These are phyloP conservation scores for Polytrichum formosum DNA, from an alignment of 225 moss, liverwort and hornwort genomes.

Conservation along the genomic window DNA sequence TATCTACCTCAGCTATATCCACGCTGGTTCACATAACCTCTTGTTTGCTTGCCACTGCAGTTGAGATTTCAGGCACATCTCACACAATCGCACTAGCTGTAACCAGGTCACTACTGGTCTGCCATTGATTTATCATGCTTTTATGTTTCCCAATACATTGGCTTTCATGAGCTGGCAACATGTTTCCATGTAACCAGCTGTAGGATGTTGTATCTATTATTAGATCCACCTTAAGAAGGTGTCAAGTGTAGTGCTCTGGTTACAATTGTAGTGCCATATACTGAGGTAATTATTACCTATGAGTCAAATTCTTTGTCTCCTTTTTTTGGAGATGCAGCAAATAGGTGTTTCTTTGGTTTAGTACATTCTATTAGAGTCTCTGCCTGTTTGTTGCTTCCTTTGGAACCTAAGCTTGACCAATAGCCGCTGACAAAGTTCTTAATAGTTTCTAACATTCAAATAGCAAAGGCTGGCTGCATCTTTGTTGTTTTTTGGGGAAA, in stretches of 20 bases:
- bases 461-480: too few relatives aligned
- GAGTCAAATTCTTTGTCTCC: constrained; percentile 3
- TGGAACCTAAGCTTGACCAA: too few relatives aligned
- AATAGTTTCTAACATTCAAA: too few relatives aligned
- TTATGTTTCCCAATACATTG: not conserved
- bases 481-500: too few relatives aligned
- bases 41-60: constrained; percentile 15
- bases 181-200: constrained; percentile 7
- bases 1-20: too few relatives aligned
- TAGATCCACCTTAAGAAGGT: constrained; percentile 20
- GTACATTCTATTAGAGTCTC: too few relatives aligned
- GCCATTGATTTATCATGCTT: constrained; percentile 1
- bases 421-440: too few relatives aligned
- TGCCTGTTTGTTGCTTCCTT: too few relatives aligned
- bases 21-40: not conserved
- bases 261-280: constrained; percentile 4
- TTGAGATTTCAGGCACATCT: constrained; percentile 16
- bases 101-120: constrained; percentile 17
- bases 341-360: too few relatives aligned
- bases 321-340: too few relatives aligned
- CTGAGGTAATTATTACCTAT: not conserved
- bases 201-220: constrained; percentile 14
- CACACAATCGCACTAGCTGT: constrained; percentile 16
- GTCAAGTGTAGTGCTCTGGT: constrained; percentile 25
- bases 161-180: constrained; percentile 1